A percentile compares a stretch with the other conserved stretches of the same genome.
Evolutionary conservation across 306 rosid species (phyloP).

Genomic region (Oxytropis ochrocephala): DNA sequence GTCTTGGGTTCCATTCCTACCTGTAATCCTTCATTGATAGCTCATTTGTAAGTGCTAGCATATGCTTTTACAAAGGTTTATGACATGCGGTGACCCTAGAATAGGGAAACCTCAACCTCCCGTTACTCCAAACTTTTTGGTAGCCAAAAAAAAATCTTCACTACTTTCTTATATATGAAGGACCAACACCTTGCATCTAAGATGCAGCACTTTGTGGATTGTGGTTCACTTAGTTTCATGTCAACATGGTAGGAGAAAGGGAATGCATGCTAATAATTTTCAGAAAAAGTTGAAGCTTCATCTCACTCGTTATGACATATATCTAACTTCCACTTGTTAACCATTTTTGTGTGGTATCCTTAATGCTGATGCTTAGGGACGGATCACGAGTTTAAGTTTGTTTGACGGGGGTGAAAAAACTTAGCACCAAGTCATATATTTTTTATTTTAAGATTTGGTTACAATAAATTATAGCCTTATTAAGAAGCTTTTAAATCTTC

Average conservation of each 20-base stretch:
- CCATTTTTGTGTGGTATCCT: background rate
- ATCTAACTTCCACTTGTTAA: background rate
- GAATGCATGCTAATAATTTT: background rate
- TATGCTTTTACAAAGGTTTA: background rate
- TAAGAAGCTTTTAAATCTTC: too few species aligned
- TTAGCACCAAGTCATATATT: too few species aligned
- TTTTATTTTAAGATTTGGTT: too few species aligned
- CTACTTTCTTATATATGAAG: background rate
- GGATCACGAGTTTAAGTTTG: too few species aligned
- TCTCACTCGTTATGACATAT: conserved; percentile 1
- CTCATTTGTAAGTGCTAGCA: background rate
- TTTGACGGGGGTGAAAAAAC: too few species aligned
- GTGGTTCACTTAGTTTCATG: background rate
- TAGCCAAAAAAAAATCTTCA: background rate
- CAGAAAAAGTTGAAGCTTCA: conserved; percentile 10
- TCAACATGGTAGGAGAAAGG: background rate
- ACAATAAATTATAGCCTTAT: too few species aligned
- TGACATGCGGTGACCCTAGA: background rate
- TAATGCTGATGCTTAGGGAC: background rate
- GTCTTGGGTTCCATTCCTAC: background rate
- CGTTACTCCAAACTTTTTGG: background rate
- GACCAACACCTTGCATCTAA: too few species aligned
- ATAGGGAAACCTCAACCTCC: background rate
- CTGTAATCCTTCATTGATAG: background rate
- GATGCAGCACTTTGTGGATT: background rate